phyloP scores from a whole-genome alignment of 768 basidiomycete genomes.

The Fomitopsis serialis region DNA sequence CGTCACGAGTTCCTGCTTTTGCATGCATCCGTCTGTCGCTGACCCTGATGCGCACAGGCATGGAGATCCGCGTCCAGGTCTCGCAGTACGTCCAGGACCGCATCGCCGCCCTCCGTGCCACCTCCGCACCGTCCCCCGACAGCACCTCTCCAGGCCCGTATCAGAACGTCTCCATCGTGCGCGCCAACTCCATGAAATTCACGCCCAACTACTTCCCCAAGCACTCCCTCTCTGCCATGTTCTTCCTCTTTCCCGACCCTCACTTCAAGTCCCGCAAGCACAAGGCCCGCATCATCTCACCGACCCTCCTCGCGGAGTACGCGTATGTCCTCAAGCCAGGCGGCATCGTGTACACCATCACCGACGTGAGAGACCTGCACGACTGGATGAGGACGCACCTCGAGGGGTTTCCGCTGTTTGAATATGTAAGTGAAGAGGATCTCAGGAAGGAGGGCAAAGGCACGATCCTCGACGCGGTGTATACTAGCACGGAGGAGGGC shows the following conservation, averaged over 20 bases:
- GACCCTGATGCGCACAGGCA: constrained; percentile 43
- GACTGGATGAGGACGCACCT: constrained; percentile 94
- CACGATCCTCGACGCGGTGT: constrained; percentile 75
- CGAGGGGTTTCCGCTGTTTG: constrained; percentile 83
- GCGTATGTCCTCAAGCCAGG: constrained; percentile 89
- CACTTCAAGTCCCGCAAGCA: constrained; percentile 98
- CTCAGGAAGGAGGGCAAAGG: constrained; percentile 75
- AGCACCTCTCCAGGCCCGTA: constrained; percentile 40
- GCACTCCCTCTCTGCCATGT: constrained; percentile 85
- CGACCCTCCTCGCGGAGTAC: constrained; percentile 96
- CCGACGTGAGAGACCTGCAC: constrained; percentile 91
- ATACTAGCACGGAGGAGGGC: constrained; percentile 89
- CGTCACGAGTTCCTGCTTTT: neutral
- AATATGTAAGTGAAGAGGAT: constrained; percentile 67
- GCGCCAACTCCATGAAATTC: constrained; percentile 99
- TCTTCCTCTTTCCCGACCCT: constrained; percentile 98
- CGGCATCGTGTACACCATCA: constrained; percentile 97
- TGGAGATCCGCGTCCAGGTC: constrained; percentile 97
- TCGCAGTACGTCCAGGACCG: constrained; percentile 95
- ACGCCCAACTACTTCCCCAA: constrained; percentile 93
- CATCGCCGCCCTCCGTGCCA: constrained; percentile 85
- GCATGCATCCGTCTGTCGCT: neutral
- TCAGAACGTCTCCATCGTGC: constrained; percentile 88
- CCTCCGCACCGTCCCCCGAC: constrained; percentile 26
- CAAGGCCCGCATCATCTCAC: constrained; percentile 97